Evolutionary conservation across 2,329 filamentous ascomycete species (phyloP), one percentile per base, ranked within the genome.

Genomic region (Xylariaceae sp.): DNA sequence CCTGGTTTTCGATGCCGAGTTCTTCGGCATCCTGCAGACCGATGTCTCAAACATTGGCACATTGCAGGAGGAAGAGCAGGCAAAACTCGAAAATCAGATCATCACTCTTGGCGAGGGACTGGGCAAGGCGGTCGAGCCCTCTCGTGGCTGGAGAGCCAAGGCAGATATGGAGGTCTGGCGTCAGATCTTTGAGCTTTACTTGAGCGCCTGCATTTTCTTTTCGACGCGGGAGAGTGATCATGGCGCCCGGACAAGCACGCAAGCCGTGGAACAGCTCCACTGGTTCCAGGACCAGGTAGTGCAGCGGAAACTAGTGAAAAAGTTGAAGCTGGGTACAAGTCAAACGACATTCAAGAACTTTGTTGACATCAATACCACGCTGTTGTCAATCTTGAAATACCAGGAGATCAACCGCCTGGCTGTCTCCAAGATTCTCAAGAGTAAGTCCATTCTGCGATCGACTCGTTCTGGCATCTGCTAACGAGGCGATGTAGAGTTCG

Each of bases 341-440:
- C 77, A 79, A 18, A 70, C 77, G 7, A 87, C 90, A 1, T 82
- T 92, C 53, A 76, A 82, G 56, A 81, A 80, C 23, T 96, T 95
- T 68, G 74, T 93, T 62, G 76, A 80, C 52, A 80, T 95, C 67
- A 96, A 96, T 70, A 77, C 83, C 23, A 81, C 84, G 55, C 80
- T 96, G n/a, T 78, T 95, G n/a, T 87, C 87, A 62, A 88, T 88
- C 55, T 79, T 96, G 64, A 86, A 87, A 60, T 96, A 95, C 67
- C 89, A 92, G 68, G 90, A 94, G 70, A 86, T 95, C 64, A 95
- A 96, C 68, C 83, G 84, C 64, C 82, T 82, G 35, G 91, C 91
- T 0, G 84, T 94, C 68, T 78, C 78, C 39, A 96, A 96, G 73
- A 96, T 96, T 55, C 75, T 96, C 56, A 96, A 96, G 73, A 96